phyloP scores from a whole-genome alignment of 2,329 filamentous ascomycete species.

The Dactylonectria macrodidyma region DNA sequence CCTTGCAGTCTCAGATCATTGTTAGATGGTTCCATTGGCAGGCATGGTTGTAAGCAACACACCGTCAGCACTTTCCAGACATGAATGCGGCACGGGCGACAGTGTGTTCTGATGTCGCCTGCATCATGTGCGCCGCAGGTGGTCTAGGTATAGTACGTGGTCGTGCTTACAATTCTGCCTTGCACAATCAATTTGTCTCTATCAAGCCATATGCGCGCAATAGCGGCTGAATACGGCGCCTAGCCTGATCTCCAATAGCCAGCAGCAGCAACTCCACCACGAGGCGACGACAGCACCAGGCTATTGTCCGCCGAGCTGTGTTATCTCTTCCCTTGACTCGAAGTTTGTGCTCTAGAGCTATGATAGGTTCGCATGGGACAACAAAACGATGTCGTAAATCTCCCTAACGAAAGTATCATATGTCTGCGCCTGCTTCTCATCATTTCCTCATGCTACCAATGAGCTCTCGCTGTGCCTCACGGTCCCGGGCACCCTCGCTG shows the following conservation, averaged over 20 bases:
- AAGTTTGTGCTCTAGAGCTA: slow-evolving; percentile 2
- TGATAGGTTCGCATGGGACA: slow-evolving; percentile 26
- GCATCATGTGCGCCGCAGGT: slow-evolving; percentile 16
- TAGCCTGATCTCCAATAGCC: slow-evolving; percentile 13
- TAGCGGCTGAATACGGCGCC: slow-evolving; percentile 16
- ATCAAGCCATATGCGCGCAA: slow-evolving; percentile 11
- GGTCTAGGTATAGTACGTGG: neutral
- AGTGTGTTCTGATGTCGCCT: slow-evolving; percentile 12
- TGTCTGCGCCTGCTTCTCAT: slow-evolving; percentile 32
- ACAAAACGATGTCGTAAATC: slow-evolving; percentile 28
- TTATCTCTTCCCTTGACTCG: slow-evolving; percentile 10
- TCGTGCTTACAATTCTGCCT: slow-evolving; percentile 13
- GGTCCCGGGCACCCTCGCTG: slow-evolving; percentile 87
- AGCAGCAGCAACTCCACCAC: slow-evolving; percentile 5
- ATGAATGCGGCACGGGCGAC: slow-evolving; percentile 14
- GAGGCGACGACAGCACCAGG: slow-evolving; percentile 1
- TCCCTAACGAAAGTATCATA: slow-evolving; percentile 4
- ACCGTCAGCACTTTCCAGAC: slow-evolving; percentile 12
- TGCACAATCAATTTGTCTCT: slow-evolving; percentile 19
- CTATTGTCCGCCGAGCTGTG: slow-evolving; percentile 6
- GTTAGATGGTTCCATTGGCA: slow-evolving; percentile 5
- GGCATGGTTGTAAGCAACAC: slow-evolving; percentile 10
- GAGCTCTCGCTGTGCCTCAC: slow-evolving; percentile 89
- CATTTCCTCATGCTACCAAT: slow-evolving; percentile 75
- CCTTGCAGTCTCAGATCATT: slow-evolving; percentile 14